phyloP scores from a whole-genome alignment of 352 stramenopile genomes.

The Phytopythium delawarense region DNA sequence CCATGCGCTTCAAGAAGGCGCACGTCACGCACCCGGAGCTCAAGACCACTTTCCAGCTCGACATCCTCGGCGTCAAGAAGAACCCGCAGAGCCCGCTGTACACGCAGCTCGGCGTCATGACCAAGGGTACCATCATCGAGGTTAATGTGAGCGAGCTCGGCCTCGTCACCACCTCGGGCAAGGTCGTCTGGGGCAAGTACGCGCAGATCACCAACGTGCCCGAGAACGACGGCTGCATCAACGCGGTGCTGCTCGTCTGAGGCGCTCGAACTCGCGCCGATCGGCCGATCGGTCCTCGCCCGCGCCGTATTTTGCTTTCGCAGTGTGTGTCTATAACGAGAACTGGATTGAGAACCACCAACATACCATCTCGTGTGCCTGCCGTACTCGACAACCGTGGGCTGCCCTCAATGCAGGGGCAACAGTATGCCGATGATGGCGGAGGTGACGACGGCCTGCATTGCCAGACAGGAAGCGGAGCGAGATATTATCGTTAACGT shows the following conservation, averaged over 20 bases:
- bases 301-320: slow-evolving; percentile 4
- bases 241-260: slow-evolving; percentile 98
- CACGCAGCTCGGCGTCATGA: slow-evolving; percentile 98
- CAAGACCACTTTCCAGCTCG: slow-evolving; percentile 99
- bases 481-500: background rate
- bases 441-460: no score
- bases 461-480: background rate
- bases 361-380: no score
- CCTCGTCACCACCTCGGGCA: slow-evolving; percentile 98
- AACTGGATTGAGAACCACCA: slow-evolving; percentile 1
- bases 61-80: slow-evolving; percentile 99
- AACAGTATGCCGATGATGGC: no score
- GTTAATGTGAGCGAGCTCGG: slow-evolving; percentile 99
- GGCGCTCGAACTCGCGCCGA: background rate
- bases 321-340: slow-evolving; percentile 4
- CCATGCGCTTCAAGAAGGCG: slow-evolving; percentile 99
- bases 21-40: slow-evolving; percentile 99
- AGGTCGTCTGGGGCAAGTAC: slow-evolving; percentile 99
- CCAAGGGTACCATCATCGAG: slow-evolving; percentile 98
- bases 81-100: slow-evolving; percentile 98
- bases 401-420: no score
- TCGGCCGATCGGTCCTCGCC: background rate
- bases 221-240: slow-evolving; percentile 99
- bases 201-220: slow-evolving; percentile 99
- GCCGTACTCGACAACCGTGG: no score